A percentile compares a stretch with the other conserved stretches of the same genome.
Conservation (phyloP, 208 protist genomes). For the Crithidia fasciculata region DNA sequence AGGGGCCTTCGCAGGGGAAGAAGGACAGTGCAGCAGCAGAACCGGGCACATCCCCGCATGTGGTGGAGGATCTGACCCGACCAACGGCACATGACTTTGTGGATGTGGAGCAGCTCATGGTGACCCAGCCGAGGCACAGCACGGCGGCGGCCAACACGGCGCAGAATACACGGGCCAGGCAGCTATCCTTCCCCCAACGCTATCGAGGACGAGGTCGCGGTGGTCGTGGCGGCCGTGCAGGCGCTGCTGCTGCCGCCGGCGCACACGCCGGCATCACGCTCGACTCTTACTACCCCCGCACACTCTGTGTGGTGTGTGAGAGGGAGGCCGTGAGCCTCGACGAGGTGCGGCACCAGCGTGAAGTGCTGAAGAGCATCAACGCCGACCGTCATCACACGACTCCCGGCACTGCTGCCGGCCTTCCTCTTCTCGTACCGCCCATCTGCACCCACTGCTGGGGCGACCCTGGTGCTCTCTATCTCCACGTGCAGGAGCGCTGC, state of each 20-base stretch:
- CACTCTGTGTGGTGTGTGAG: constrained; percentile 49
- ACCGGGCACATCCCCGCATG: not conserved
- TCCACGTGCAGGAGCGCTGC: constrained; percentile 32
- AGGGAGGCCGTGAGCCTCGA: constrained; percentile 31
- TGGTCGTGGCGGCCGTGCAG: too few species aligned
- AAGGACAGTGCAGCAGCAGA: not conserved
- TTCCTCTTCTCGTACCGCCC: constrained; percentile 26
- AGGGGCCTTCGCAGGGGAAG: not conserved
- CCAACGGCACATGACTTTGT: constrained; percentile 27
- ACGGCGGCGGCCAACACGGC: not conserved
- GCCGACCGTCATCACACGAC: not conserved
- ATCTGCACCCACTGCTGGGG: constrained; percentile 53
- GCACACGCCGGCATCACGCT: constrained; percentile 25
- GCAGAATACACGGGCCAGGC: too few species aligned
- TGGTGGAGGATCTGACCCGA: constrained; percentile 23
- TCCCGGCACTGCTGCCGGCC: not conserved
- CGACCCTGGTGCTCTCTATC: constrained; percentile 32
- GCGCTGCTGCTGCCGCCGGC: too few species aligned
- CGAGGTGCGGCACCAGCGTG: constrained; percentile 30
- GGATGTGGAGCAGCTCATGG: constrained; percentile 33
- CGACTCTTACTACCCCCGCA: constrained; percentile 50
- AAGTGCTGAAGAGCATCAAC: constrained; percentile 10
- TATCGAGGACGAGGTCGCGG: not conserved
- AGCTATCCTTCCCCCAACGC: not conserved
- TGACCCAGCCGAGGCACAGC: constrained; percentile 34